Evolutionary conservation across 2,329 filamentous ascomycete species (phyloP), one percentile per base, ranked within the genome.

Genomic region (Ascochyta fabae): DNA sequence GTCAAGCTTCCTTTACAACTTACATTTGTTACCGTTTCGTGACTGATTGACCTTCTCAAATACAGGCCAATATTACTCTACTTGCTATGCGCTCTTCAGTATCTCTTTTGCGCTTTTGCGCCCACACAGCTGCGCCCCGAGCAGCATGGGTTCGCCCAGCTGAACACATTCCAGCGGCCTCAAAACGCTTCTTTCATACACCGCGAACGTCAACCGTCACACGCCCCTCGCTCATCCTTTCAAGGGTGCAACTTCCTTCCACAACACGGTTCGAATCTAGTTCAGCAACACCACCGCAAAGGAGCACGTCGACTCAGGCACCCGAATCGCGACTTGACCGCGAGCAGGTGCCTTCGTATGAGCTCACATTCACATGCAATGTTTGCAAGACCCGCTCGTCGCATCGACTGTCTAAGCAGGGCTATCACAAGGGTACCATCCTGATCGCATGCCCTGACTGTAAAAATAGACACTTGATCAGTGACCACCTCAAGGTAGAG

Each of bases 321-420:
- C 69, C 70, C 24, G 64, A 68, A 60, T 75, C 75, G n/a, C 67
- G 71, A 23, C 66, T 74, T 19, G 70, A 72, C 34, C 72, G 70
- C 56, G 62, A 72, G 59, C 72, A 79, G 53, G 74, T 79, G 33
- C 91, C 91, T 1, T 86, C 90, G 53, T 99, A 98, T 78, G 84
- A 92, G 65, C 83, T 99, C 62, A 90, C 88, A 45, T 97, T 99
- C 75, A 99, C 95, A 64, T 99, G 95, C 83, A 88, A 90, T 56
- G 91, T 91, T 29, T 99, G 95, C 78, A 81, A 83, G 41, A 80
- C 84, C 33, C 88, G 93, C 54, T 96, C 91, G n/a, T 84, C 87
- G 12, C 96, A 99, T 78, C 84, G 84, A 46, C 82, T 99, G 67
- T 92, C 91, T 27, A 97, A 98, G 77, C 95, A 98, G 72, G 95